These are phyloP conservation scores for Amanita pallidorosea DNA, from an alignment of 768 basidiomycete genomes.

Conservation along the genomic window DNA sequence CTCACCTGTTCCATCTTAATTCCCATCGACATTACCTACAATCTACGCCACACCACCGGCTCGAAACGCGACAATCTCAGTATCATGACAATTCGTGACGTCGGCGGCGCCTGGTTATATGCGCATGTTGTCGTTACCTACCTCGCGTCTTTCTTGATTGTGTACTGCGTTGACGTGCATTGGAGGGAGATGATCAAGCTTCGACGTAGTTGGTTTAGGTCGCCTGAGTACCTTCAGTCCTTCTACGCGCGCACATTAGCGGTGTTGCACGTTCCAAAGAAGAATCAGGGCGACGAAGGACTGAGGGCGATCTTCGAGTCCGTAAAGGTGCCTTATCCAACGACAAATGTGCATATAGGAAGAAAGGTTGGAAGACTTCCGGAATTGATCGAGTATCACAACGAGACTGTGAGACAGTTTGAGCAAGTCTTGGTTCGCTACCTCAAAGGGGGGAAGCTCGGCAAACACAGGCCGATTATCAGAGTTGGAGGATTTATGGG, in stretches of 20 bases:
- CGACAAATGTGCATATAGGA: conserved; percentile 84
- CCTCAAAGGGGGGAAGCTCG: conserved; percentile 73
- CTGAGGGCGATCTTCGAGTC: conserved; percentile 65
- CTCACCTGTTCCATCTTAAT: conserved; percentile 67
- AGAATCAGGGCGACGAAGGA: conserved; percentile 78
- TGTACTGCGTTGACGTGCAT: conserved; percentile 61
- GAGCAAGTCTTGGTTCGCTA: conserved; percentile 86
- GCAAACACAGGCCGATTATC: conserved; percentile 72
- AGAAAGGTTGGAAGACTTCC: conserved; percentile 83
- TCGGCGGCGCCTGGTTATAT: conserved; percentile 62
- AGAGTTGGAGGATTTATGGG: conserved; percentile 73
- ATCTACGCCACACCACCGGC: conserved; percentile 49
- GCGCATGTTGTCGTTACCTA: conserved; percentile 82
- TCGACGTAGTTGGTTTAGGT: conserved; percentile 81
- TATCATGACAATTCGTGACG: conserved; percentile 81
- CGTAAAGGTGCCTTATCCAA: conserved; percentile 77
- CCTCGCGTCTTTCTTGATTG: conserved; percentile 63
- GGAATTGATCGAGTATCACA: conserved; percentile 85
- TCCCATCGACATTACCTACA: conserved; percentile 82
- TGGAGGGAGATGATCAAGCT: conserved; percentile 74
- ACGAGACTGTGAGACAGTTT: conserved; percentile 86
- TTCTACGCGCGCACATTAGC: conserved; percentile 93
- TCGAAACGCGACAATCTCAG: conserved; percentile 51
- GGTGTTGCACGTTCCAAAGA: conserved; percentile 69
- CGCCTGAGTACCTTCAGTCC: conserved; percentile 76